Conservation (phyloP, 257 asterid species). For the Galeopsis tetrahit region DNA sequence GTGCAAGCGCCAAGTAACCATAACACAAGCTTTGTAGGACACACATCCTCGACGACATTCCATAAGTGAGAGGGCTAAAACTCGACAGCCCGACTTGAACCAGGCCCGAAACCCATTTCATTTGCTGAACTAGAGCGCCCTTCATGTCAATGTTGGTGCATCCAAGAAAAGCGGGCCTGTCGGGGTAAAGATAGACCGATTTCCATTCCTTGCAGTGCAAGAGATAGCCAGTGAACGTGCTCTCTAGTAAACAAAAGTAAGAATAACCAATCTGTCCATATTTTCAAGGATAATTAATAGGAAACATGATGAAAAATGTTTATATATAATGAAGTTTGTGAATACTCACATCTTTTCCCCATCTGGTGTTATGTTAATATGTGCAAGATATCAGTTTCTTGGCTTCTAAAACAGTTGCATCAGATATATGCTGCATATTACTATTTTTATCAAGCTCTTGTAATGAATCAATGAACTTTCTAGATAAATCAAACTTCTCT, state of each 20-base stretch:
- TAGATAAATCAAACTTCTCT: constrained; percentile 55
- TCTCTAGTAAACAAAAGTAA: constrained; percentile 65
- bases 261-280: constrained; percentile 72
- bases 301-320: background rate
- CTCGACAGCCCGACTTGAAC: too few species aligned
- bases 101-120: too few species aligned
- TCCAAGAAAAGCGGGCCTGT: too few species aligned
- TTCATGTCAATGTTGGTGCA: too few species aligned
- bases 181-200: too few species aligned
- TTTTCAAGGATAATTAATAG: background rate
- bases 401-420: constrained; percentile 58
- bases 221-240: constrained; percentile 64
- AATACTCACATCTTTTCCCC: constrained; percentile 77
- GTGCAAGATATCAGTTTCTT: constrained; percentile 67
- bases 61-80: too few species aligned
- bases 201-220: constrained; percentile 64
- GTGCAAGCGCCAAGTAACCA: too few species aligned
- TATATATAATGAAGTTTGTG: background rate
- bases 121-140: too few species aligned
- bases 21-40: too few species aligned
- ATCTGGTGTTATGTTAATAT: constrained; percentile 64
- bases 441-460: constrained; percentile 38
- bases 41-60: too few species aligned
- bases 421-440: constrained; percentile 22
- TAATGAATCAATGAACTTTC: constrained; percentile 53